phyloP scores from a whole-genome alignment of 768 basidiomycete species.

The Tricholoma flavovirens region DNA sequence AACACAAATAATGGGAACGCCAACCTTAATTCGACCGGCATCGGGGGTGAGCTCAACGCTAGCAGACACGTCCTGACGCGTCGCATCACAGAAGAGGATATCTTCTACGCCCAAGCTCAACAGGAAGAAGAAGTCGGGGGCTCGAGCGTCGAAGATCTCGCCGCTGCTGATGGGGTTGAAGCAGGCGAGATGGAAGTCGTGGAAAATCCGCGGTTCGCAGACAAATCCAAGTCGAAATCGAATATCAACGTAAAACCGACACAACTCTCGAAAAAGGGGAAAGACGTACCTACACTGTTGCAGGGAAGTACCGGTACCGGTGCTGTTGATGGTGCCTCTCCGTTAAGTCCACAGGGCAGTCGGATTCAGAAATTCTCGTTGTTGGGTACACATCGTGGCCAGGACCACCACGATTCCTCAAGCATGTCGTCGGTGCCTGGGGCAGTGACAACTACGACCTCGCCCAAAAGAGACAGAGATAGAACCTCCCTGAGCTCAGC shows the following conservation, averaged over 20 bases:
- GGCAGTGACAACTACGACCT: too few species aligned
- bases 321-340: neutral
- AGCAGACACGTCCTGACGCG: slow-evolving; percentile 22
- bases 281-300: too few species aligned
- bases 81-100: slow-evolving; percentile 30
- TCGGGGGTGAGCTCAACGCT: neutral
- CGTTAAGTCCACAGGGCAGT: too few species aligned
- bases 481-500: neutral
- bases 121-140: slow-evolving; percentile 21
- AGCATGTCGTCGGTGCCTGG: neutral
- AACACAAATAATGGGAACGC: too few species aligned
- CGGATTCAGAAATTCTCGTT: neutral
- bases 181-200: slow-evolving; percentile 35
- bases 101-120: slow-evolving; percentile 14
- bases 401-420: neutral
- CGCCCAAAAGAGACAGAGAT: neutral
- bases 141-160: slow-evolving; percentile 28
- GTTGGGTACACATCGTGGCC: neutral
- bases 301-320: too few species aligned
- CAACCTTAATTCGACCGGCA: too few species aligned
- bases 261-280: neutral
- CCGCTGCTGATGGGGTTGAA: slow-evolving; percentile 10
- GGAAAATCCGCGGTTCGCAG: slow-evolving; percentile 50
- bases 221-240: neutral
- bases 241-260: neutral